Base-by-base conservation (phyloP, 2,329 filamentous ascomycete species). In the Paramyrothecium sp. region DNA sequence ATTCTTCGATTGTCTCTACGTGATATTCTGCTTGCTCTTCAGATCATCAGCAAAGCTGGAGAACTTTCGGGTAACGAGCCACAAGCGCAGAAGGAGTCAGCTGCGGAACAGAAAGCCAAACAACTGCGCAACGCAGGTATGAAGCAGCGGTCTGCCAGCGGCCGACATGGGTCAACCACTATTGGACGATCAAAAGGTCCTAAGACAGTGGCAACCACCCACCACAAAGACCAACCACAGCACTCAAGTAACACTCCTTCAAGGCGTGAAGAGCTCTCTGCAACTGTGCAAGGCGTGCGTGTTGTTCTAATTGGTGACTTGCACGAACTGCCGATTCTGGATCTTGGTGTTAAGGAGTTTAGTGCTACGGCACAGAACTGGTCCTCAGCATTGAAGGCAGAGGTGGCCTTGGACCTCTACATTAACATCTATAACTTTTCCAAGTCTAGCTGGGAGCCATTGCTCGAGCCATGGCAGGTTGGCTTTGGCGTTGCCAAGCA, bases 381-480 rank as follows among this genome's bases (percentile, higher is more conserved):
- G 95, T 94, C 94, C 1, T 89, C 88, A 5, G 89, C 88, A 21
- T 81, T 99, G 72, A 92, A 88, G 67, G 94, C 91, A 0, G 92
- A 97, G 69, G 90, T 92, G 0, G 89, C 86, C n/a, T 88, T 99
- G 51, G 92, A 97, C 61, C 92, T 94, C 62, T 97, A 97, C 73
- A 85, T 96, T 65, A 99, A 98, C 67, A 89, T 99, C 23, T 99
- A 97, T 80, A 99, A 99, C 74, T 99, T 99, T 75, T 95, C 95
- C 16, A 99, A 99, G 72, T 99, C 95, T 0, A 92, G 92, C 3
- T 99, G 95, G 95, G 95, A 99, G 72, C 95, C 95, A 3, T 77
- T 99, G 34, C 86, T 99, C 23, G 95, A 99, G 71, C 96, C 96
- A 8, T 99, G 95, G 95, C 88, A 94, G 63, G 81, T 98, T n/a